phyloP scores from a whole-genome alignment of 2,329 filamentous ascomycete genomes.

The Aspergillus sp. region DNA sequence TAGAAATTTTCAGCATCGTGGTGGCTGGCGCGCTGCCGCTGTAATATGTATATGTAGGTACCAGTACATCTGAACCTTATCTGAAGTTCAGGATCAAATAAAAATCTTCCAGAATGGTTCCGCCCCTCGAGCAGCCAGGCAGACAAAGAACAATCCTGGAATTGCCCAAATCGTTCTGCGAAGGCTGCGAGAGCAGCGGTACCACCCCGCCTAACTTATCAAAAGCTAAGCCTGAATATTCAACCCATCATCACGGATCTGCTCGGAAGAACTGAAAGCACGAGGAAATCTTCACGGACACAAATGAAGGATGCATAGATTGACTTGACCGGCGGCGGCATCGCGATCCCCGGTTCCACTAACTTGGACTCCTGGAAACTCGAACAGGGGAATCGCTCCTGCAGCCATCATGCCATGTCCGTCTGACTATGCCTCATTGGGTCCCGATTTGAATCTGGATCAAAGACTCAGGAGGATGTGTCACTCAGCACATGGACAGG shows the following conservation, averaged over 20 bases:
- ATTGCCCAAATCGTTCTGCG: not conserved
- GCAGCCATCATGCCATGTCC: not conserved
- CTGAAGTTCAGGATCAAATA: not conserved
- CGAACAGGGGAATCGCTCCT: not conserved
- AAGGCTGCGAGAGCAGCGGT: not conserved
- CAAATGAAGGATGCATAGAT: not conserved
- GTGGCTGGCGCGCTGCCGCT: not conserved
- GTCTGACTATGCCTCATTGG: not conserved
- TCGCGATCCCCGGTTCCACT: not conserved
- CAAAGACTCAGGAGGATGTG: not conserved
- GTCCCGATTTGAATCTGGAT: not conserved
- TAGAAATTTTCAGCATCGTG: not conserved
- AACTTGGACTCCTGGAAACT: not conserved
- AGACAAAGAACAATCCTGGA: not conserved
- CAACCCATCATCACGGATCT: not conserved
- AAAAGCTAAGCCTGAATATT: not conserved
- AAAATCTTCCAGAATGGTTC: not conserved
- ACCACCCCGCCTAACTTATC: too few species aligned
- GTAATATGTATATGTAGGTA: not conserved
- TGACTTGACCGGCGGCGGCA: not conserved
- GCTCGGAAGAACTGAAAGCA: not conserved
- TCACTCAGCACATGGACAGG: not conserved
- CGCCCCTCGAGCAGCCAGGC: not conserved
- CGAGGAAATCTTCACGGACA: not conserved
- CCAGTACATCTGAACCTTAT: conserved; percentile 1